Evolutionary conservation across 2,329 filamentous ascomycete genomes (phyloP), one percentile per base, ranked within the genome.

Genomic region (Aspergillaceae sp.): DNA sequence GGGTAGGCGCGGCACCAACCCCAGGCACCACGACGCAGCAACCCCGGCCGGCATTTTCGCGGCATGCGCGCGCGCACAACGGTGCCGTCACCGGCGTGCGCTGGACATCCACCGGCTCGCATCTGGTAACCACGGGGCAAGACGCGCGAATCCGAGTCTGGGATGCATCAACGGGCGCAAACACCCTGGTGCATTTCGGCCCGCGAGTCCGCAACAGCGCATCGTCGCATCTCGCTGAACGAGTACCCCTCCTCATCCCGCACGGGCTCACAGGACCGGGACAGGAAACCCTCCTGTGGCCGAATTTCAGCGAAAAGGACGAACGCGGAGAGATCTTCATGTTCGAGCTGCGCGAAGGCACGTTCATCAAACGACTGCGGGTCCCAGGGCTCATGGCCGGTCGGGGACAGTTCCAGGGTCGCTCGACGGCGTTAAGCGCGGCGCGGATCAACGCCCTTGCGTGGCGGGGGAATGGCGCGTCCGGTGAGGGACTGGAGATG

Each of bases 141-240:
- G 92, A 97, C 62, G 77, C 86, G 42, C 80, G 84, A 6, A 83
- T 97, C 51, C 79, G 90, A 4, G 86, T 96, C 1, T 97, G 91
- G 91, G 79, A 95, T 61, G 80, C 86, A 1, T 75, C 75, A 0
- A 87, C 80, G 0, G 88, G 89, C 2, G 84, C 84, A 11, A 96
- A 97, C 64, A 94, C 87, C 0, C 78, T 96, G 4, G 86, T 86
- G 0, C 90, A 84, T 63, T 97, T 96, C 60, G 89, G 89, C 0
- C 86, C 90, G 1, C 76, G 82, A 29, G 76, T 96, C 36, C 84
- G 83, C 56, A 96, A 96, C 62, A 75, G 53, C 65, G 73, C 52
- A 42, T 76, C 51, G 45, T 76, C 71, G 53, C 82, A 77, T 55
- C 71, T 83, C 4, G 78, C 77, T 19, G 82, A 76, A 48, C 71